Evolutionary conservation across 1,284 basidiomycete genomes (phyloP), one percentile per base, ranked within the genome.

Genomic region (Hortiboletus rubellus): DNA sequence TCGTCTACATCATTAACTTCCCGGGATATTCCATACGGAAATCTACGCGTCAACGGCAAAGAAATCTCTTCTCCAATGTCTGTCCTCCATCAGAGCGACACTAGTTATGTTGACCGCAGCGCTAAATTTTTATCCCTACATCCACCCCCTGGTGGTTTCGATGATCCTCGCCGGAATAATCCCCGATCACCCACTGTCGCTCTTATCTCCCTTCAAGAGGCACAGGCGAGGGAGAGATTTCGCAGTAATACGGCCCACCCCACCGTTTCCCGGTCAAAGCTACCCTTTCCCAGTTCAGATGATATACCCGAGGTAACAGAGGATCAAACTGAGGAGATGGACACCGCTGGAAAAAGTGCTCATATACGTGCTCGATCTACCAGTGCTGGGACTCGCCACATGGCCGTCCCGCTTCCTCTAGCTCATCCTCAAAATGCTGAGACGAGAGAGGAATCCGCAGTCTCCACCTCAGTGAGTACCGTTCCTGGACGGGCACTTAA

Each of bases 181-280:
- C 76, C 74, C 30, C 69, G 73, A 12, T 71, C 79, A 8, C 78
- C 82, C 27, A 73, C 81, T 15, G 84, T 89, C 63, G 78, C 82
- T 42, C 78, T 91, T 36, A 91, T 92, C 50, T 83, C 89, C 7
- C 76, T 91, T 47, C 86, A 90, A 66, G 86, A 92, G 72, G 89
- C 89, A 3, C 82, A 87, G 63, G 78, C 72, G 1, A 74, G 77
- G 54, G 76, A 83, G 77, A 69, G 79, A 38, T 76, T 81, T 46
- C 82, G 86, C 41, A 81, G 78, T 63, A 78, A 75, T 10, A 82
- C 82, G 0, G 72, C 72, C 8, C 77, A 78, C 22, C 55, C 66
- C 48, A 65, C 71, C 38, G 65, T 68, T 24, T 59, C 70, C 56
- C 66, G 69, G 46, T 66, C 58, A 34, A 62, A 49, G 22, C 37